phyloP scores from a whole-genome alignment of 1,284 basidiomycete genomes.

The Cutaneotrichosporon spelunceum region DNA sequence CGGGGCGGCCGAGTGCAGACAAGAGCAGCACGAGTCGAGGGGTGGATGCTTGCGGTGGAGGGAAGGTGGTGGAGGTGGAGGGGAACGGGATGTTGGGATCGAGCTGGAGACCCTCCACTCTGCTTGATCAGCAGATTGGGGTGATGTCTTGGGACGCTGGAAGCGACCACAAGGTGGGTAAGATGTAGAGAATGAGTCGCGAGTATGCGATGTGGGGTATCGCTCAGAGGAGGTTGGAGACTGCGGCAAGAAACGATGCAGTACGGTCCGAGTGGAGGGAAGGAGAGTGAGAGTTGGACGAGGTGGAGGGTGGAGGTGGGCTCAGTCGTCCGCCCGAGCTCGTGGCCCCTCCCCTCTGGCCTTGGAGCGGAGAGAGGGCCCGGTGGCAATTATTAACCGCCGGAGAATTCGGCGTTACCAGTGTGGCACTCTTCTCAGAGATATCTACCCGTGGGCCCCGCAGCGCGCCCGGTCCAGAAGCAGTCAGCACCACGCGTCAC shows the following conservation, averaged over 20 bases:
- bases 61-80: constrained; percentile 16
- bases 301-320: constrained; percentile 1
- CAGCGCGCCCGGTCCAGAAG: neutral
- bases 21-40: neutral
- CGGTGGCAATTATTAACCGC: neutral
- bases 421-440: neutral
- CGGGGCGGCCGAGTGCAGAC: neutral
- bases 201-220: neutral
- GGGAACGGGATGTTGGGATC: constrained; percentile 3
- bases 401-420: neutral
- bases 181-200: neutral
- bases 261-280: constrained; percentile 3
- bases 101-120: constrained; percentile 8
- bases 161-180: neutral
- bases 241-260: neutral
- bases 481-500: neutral
- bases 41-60: neutral
- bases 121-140: neutral
- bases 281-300: neutral
- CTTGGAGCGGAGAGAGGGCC: neutral
- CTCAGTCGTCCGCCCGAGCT: neutral
- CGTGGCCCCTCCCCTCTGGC: neutral
- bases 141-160: neutral
- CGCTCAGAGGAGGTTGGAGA: neutral
- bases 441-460: neutral